Conservation (phyloP, 2,329 filamentous ascomycete species). For the Alternaria sp. region DNA sequence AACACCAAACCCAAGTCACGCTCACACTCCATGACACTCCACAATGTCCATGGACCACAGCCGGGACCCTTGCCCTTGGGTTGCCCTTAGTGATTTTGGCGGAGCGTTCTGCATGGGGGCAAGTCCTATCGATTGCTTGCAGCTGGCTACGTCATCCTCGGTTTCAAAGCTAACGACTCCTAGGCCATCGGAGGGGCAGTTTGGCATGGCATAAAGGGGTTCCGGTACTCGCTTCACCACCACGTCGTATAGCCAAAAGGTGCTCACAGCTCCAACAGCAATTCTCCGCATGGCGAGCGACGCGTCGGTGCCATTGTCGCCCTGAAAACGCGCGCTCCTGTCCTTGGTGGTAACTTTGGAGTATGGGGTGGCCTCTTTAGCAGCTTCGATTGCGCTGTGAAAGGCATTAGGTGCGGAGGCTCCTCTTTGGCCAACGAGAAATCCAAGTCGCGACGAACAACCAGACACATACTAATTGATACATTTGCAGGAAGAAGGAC, state of each 20-base stretch:
- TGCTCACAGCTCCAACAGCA: slow-evolving; percentile 13
- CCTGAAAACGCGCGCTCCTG: slow-evolving; percentile 94
- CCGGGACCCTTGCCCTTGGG: slow-evolving; percentile 67
- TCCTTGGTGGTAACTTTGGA: slow-evolving; percentile 95
- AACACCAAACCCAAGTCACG: neutral
- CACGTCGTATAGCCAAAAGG: slow-evolving; percentile 92
- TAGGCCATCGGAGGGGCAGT: slow-evolving; percentile 46
- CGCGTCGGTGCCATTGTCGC: slow-evolving; percentile 92
- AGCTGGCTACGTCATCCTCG: slow-evolving; percentile 8
- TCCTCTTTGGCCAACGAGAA: neutral
- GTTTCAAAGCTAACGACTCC: neutral
- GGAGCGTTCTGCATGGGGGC: slow-evolving; percentile 96
- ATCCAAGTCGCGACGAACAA: neutral
- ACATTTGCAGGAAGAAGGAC: slow-evolving; percentile 72
- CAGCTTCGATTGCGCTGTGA: slow-evolving; percentile 94
- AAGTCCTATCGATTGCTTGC: slow-evolving; percentile 52
- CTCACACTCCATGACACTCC: slow-evolving; percentile 2
- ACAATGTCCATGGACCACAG: neutral
- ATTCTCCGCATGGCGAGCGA: slow-evolving; percentile 77
- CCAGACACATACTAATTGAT: neutral
- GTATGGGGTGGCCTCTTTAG: slow-evolving; percentile 96
- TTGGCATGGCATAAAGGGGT: neutral
- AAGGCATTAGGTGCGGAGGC: slow-evolving; percentile 67
- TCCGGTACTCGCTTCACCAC: slow-evolving; percentile 21
- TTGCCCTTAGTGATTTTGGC: slow-evolving; percentile 95